Percentiles rank a stretch among this genome's conserved stretches.
Evolutionary conservation across 768 basidiomycete genomes (phyloP).

Genomic region (Butyriboletus loyo): DNA sequence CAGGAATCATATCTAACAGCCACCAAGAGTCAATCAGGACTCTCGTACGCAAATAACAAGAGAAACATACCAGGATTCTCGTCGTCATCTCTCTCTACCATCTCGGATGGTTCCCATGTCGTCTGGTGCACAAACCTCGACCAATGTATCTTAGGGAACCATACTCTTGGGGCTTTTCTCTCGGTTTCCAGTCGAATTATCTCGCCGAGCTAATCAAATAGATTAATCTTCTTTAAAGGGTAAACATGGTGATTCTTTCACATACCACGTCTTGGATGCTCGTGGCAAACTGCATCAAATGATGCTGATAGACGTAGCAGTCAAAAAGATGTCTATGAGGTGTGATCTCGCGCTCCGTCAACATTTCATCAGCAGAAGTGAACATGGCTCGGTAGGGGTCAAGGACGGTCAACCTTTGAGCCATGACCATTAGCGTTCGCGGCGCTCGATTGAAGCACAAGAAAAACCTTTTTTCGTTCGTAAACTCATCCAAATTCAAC

Average conservation of each 20-base stretch:
- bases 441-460: background rate
- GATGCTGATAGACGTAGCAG: slow-evolving; percentile 69
- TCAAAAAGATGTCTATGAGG: slow-evolving; percentile 72
- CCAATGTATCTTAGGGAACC: slow-evolving; percentile 48
- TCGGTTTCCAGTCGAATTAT: slow-evolving; percentile 54
- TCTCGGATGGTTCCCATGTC: slow-evolving; percentile 45
- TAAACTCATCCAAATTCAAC: slow-evolving; percentile 44
- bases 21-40: background rate
- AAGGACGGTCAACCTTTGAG: slow-evolving; percentile 45
- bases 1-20: slow-evolving; percentile 51
- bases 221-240: background rate
- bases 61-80: slow-evolving; percentile 56
- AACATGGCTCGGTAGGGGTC: slow-evolving; percentile 61
- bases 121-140: slow-evolving; percentile 40
- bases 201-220: slow-evolving; percentile 47
- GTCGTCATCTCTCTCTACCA: slow-evolving; percentile 51
- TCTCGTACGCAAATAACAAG: background rate
- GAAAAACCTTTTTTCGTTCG: slow-evolving; percentile 47
- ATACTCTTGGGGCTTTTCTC: slow-evolving; percentile 42
- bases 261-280: slow-evolving; percentile 36
- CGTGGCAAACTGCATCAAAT: slow-evolving; percentile 39
- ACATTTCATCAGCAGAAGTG: slow-evolving; percentile 32
- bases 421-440: background rate
- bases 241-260: background rate
- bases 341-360: slow-evolving; percentile 39